Evolutionary conservation across 148 eudicot species (phyloP), one percentile per base, ranked within the genome.

Genomic region (Vaccinium macrocarpon): DNA sequence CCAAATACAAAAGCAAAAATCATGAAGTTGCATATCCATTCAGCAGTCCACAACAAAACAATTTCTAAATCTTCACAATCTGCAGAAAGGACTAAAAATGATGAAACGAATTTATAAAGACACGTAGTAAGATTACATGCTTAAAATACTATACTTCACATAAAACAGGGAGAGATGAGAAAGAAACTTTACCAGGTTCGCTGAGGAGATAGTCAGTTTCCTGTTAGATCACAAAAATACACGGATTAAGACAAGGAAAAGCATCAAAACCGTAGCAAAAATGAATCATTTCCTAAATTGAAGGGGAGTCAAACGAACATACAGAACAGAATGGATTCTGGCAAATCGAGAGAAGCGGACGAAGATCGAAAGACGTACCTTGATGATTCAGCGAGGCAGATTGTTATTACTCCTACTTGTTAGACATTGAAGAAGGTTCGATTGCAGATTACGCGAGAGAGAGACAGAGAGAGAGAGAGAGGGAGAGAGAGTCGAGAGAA

Each of bases 181-280:
- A 57, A 82, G 64, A 77, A 62, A 82, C 55, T 76, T 79, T 83
- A 84, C 98, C 99, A 82, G 99, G 99, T 83, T 96, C 99, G 86
- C 99, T 94, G 71, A 96, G 95, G 82, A 96, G 93, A 59, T 98
- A 97, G 89, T 96, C 97, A 71, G 99, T 96, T 90, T 96, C 99
- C 99, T 96, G 89, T 77, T 29, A 85, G 76, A 88, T 82, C 32
- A 86, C 12, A 53, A 82, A 59, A 16, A 84, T 46, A 18, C 82
- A 82, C 12, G 14, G 48, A 49, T 64, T 42, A 76, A 83, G 82
- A 62, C 42, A 76, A 21, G 27, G 46, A 76, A 19, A 59, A 42
- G 46, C n/a, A 35, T n/a, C 35, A 42, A 42, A 42, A 42, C 46
- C 46, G 46, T 42, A 42, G 57, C 16, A 19, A 62, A 64, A 29